Base-by-base conservation (phyloP, 768 basidiomycete genomes). In the Leccinum boreale region DNA sequence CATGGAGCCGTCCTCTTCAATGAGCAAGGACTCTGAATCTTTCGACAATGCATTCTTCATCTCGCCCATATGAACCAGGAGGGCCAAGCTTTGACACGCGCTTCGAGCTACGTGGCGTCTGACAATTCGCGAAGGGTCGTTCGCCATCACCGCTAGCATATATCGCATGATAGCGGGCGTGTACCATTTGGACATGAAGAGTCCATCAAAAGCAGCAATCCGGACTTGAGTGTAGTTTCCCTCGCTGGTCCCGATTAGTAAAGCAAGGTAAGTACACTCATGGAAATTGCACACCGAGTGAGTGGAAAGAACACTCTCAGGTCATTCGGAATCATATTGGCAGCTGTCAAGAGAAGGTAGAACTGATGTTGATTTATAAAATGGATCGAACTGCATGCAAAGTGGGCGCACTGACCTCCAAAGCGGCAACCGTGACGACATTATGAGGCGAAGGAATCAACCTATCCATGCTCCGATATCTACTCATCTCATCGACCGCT, bases 391-490 rank as follows among this genome's bases (percentile, higher is more conserved):
- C 46, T 29, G 54, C 28, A 55, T 47, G 21, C 36, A 50, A 21
- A 55, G 45, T 7, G 17, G 36, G 47, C 29, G n/a, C 6, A 73
- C 83, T 58, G 59, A 96, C 94, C 83, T 98, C 92, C 55, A 99
- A 77, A 8, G 87, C 88, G 24, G 97, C 92, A 50, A 90, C 82
- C 1, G 97, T 95, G 26, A 98, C 89, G 33, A 92, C 85, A 68
- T 99, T 99, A 65, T 96, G 94, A 50, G 87, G 86, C 1, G 95
- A 96, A 9, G 97, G 94, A 56, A 98, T 94, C 15, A 98, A 79
- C 55, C 94, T 81, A 73, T 99, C 97, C 87, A 97, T 93, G 66
- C 86, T 92, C 56, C 93, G 86, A 75, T 95, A 96, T 46, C 96
- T 83, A 66, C 94, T 91, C 31, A 98, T 84, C 69, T 96, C 93